Base-by-base conservation (phyloP, 345 rosid species). In the Aquilaria yunnanensis region DNA sequence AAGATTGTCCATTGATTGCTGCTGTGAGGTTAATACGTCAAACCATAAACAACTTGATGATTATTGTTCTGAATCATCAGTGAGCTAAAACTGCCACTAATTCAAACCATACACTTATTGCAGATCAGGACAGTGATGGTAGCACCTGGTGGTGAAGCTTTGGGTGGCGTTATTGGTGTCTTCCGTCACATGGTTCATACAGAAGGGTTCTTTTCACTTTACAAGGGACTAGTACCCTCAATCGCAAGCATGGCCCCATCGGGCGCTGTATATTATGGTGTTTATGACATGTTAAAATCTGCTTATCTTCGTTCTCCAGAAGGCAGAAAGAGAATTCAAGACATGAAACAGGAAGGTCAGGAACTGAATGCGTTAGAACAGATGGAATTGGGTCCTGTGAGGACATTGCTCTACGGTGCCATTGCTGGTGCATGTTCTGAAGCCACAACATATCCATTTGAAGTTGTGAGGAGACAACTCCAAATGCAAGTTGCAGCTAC, bases 381-480 rank as follows among this genome's bases (percentile, higher is more conserved):
- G 64, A 72, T 90, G 32, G 98, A 90, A 74, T 69, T 90, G 83
- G 97, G 94, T 64, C 77, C 97, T 11, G 32, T 78, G 7, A 84
- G 94, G 70, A 93, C 98, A 59, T 81, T 90, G 70, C 65, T 93
- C 2, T 88, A 86, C 47, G 97, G 98, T 55, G 98, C 97, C 47
- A 61, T 90, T 16, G 87, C 96, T 2, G 94, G 98, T 59, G 94
- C 84, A 41, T 90, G 96, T 70, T 80, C 97, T 51, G 98, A 93
- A 80, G 97, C 88, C 65, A 84, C 92, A 29, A 93, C 98, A 2
- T 93, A 93, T 74, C 98, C 97, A 9, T 90, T 90, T 60, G 98
- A 90, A 82, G 96, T 87, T 53, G 96, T 90, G 61, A 85, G 97
- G 75, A 80, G 98, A 64, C 93, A 84, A 48, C 96, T 93, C 70